phyloP scores from a whole-genome alignment of 805 yeast species.

The Isabelozyma heimii region DNA sequence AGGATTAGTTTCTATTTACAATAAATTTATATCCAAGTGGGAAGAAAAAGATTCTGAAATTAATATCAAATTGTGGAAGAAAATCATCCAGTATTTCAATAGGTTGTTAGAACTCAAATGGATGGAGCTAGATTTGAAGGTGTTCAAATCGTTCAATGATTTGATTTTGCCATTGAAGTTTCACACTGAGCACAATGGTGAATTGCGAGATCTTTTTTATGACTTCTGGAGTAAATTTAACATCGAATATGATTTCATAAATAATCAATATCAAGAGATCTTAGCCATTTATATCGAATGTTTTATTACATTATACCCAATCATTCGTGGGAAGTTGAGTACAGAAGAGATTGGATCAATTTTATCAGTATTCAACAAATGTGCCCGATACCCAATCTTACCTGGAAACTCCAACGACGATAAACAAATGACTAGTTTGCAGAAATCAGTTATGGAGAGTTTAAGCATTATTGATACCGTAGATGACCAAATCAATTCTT shows the following conservation, averaged over 20 bases:
- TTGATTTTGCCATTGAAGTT: constrained; percentile 36
- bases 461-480: constrained; percentile 33
- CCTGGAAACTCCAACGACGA: constrained; percentile 54
- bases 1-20: constrained; percentile 65
- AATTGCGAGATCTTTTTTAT: constrained; percentile 39
- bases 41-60: constrained; percentile 8
- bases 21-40: constrained; percentile 45
- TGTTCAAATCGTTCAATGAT: constrained; percentile 53
- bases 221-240: constrained; percentile 49
- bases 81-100: constrained; percentile 49
- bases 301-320: constrained; percentile 47
- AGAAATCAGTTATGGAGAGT: constrained; percentile 52
- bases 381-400: constrained; percentile 71
- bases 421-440: constrained; percentile 55
- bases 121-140: constrained; percentile 51
- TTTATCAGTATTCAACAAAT: constrained; percentile 58
- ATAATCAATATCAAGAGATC: constrained; percentile 58
- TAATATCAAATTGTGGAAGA: constrained; percentile 48
- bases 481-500: constrained; percentile 37
- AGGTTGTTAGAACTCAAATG: constrained; percentile 38
- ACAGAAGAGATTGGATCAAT: constrained; percentile 44
- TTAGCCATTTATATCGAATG: constrained; percentile 53
- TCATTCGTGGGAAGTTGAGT: constrained; percentile 30
- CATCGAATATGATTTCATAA: constrained; percentile 38
- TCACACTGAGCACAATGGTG: not conserved